These are phyloP conservation scores for Neospermospora avenae DNA, from an alignment of 2,329 filamentous ascomycete species.

Conservation along the genomic window DNA sequence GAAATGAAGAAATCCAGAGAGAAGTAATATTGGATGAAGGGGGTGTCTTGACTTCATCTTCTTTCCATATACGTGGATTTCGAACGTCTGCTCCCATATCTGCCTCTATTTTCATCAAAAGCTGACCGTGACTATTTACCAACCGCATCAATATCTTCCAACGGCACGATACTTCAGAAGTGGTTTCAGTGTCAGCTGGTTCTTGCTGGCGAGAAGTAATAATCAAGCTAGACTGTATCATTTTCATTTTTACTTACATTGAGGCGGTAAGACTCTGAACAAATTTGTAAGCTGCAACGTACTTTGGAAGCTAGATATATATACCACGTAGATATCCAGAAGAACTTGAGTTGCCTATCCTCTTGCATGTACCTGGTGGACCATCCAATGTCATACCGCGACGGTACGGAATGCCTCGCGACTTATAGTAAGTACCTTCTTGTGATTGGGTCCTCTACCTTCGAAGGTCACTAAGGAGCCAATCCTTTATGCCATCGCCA, in stretches of 20 bases:
- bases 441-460: constrained; percentile 53
- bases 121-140: constrained; percentile 37
- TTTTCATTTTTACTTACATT: constrained; percentile 34
- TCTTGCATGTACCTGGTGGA: constrained; percentile 71
- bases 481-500: constrained; percentile 43
- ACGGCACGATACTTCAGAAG: constrained; percentile 42
- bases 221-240: neutral
- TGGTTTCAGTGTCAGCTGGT: neutral
- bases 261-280: constrained; percentile 47
- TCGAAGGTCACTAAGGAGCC: constrained; percentile 45
- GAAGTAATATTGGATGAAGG: constrained; percentile 60
- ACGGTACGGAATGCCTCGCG: constrained; percentile 69
- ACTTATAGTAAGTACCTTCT: constrained; percentile 87
- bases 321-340: constrained; percentile 49
- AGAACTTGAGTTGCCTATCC: constrained; percentile 72
- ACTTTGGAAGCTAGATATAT: constrained; percentile 49
- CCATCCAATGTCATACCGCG: constrained; percentile 75
- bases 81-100: constrained; percentile 19
- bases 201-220: neutral
- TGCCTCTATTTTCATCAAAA: constrained; percentile 9
- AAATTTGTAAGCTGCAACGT: constrained; percentile 47
- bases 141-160: constrained; percentile 51
- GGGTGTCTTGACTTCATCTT: constrained; percentile 36
- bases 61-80: constrained; percentile 9
- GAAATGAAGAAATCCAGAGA: constrained; percentile 81